Base-by-base conservation (phyloP, 257 asterid genomes). In the Leptodermis oblonga region DNA sequence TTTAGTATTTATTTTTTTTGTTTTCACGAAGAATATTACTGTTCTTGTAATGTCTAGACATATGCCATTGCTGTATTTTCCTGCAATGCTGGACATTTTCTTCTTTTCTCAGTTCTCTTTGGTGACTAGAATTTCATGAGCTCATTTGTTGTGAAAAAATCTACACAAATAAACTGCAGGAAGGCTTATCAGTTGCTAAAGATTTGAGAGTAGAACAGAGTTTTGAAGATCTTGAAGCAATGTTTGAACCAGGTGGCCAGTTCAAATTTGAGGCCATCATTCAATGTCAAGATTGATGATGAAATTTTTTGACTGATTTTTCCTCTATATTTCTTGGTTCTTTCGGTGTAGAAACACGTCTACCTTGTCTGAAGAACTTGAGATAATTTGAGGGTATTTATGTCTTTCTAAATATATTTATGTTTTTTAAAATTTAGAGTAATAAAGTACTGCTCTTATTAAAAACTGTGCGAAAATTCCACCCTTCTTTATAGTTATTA, bases 181-280 rank as follows among this genome's bases (percentile, higher is more conserved):
- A 81, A 69, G 81, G 78, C 36, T 58, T 81, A 10, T 33, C 20
- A 61, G 75, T 81, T 12, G 48, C 73, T 42, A 70, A 83, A 69
- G 86, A 78, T 62, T 69, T 83, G 73, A 72, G 14, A 52, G 68
- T 81, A 4, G 79, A 76, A 15, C 84, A 83, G 67, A 83, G 88
- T 74, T 78, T 76, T 64, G 80, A 81, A 81, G 86, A 83, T 67
- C 86, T 81, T 42, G 86, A 78, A 81, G 80, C 78, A 14, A 77
- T n/a, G 36, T 78, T 81, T 37, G 70, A 76, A 76, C 86, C 82
- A 9, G 86, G 82, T 73, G 69, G 25, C 23, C 46, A 15, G 3
- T 83, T 81, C 70, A 73, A 71, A 65, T 83, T 78, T 53, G 82
- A 79, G 70, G 86, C 78, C 17, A 66, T 70, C 54, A 73, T 84